Evolutionary conservation across 371 early-diverging fungal species (phyloP).

Genomic region (Rhizomucor pusillus): DNA sequence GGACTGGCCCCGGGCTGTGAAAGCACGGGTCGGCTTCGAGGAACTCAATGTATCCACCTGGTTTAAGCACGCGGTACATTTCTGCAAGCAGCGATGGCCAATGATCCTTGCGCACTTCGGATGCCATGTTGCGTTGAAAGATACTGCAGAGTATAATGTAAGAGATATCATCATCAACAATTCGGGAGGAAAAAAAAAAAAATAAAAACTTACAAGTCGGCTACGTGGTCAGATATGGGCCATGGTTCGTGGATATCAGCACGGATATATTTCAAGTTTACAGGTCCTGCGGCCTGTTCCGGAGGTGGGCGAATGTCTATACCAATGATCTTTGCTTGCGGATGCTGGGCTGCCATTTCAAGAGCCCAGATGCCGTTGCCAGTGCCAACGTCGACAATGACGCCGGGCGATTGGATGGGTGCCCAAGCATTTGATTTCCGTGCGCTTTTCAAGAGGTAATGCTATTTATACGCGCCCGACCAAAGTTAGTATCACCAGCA

Average conservation of each 20-base stretch:
- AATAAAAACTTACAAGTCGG: slow-evolving; percentile 40
- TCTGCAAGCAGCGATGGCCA: slow-evolving; percentile 32
- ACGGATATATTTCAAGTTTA: slow-evolving; percentile 30
- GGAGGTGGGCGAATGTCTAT: slow-evolving; percentile 50
- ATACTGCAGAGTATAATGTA: slow-evolving; percentile 20
- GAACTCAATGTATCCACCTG: slow-evolving; percentile 41
- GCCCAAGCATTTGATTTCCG: slow-evolving; percentile 42
- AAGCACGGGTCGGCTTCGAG: slow-evolving; percentile 35
- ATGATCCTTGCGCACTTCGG: slow-evolving; percentile 25
- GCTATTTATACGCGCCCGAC: slow-evolving; percentile 15
- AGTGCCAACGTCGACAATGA: slow-evolving; percentile 53
- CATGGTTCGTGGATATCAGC: slow-evolving; percentile 34
- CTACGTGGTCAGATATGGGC: slow-evolving; percentile 32
- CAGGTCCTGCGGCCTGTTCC: slow-evolving; percentile 28
- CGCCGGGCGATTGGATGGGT: slow-evolving; percentile 28
- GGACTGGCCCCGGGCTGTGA: slow-evolving; percentile 47
- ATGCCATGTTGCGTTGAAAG: slow-evolving; percentile 40
- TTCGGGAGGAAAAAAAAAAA: no score
- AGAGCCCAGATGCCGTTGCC: slow-evolving; percentile 59
- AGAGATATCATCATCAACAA: neutral
- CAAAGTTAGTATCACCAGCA: neutral
- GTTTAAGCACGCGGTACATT: slow-evolving; percentile 44
- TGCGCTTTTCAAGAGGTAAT: slow-evolving; percentile 44
- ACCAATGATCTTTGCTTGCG: slow-evolving; percentile 46
- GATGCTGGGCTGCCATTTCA: slow-evolving; percentile 56